A percentile compares a stretch with the other conserved stretches of the same genome.
These are phyloP conservation scores for Chloromonas sp. DNA, from an alignment of 163 green algal genomes.

Conservation along the genomic window DNA sequence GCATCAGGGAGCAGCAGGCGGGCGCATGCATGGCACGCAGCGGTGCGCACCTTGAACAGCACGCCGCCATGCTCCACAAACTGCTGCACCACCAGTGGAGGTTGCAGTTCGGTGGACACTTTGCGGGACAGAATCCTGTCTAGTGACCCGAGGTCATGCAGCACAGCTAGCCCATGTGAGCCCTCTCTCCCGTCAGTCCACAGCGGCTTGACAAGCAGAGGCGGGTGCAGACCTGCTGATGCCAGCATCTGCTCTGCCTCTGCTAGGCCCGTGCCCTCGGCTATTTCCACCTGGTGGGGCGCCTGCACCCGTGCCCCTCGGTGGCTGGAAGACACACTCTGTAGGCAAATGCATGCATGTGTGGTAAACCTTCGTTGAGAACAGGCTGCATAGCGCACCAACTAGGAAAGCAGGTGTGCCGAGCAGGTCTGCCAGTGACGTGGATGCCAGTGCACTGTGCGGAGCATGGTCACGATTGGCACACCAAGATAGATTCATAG, in stretches of 20 bases:
- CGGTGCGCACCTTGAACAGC: constrained; percentile 49
- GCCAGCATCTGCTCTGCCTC: constrained; percentile 36
- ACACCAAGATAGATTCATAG: too few species aligned
- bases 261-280: constrained; percentile 26
- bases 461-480: too few species aligned
- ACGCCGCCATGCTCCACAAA: constrained; percentile 56
- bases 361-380: not conserved
- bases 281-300: constrained; percentile 41
- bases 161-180: constrained; percentile 47
- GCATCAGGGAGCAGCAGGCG: too few species aligned
- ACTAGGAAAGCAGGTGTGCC: too few species aligned
- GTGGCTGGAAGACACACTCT: not conserved
- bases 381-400: too few species aligned
- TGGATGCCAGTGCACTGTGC: too few species aligned
- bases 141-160: constrained; percentile 47
- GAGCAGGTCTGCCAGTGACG: too few species aligned
- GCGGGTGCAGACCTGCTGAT: constrained; percentile 30
- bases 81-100: constrained; percentile 54
- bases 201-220: constrained; percentile 54
- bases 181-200: constrained; percentile 58
- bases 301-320: constrained; percentile 9
- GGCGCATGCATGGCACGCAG: not conserved
- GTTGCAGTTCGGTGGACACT: constrained; percentile 25
- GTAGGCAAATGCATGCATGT: not conserved
- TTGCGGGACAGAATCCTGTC: constrained; percentile 25